Conservation (phyloP, 1,284 basidiomycete genomes). For the Ustilago vetiveriae region DNA sequence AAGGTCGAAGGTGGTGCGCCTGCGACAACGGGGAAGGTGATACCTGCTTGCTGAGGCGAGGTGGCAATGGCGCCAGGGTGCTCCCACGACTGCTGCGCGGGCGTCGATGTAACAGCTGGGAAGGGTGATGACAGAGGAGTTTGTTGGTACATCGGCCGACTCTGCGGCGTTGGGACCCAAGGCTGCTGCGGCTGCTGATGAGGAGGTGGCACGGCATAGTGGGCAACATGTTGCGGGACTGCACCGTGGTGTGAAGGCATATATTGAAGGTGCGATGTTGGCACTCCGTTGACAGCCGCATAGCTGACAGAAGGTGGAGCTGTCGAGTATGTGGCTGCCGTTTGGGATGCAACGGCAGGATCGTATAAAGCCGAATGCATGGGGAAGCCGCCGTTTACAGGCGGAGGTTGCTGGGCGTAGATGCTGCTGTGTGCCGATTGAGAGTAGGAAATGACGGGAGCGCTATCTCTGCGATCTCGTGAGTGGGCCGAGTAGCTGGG, state of each 20-base stretch:
- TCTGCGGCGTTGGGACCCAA: slow-evolving; percentile 13
- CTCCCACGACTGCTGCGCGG: slow-evolving; percentile 17
- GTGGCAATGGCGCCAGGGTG: slow-evolving; percentile 2
- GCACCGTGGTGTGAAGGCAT: slow-evolving; percentile 9
- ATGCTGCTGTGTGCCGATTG: slow-evolving; percentile 7
- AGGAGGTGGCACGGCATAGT: slow-evolving; percentile 8
- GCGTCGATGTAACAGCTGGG: slow-evolving; percentile 1
- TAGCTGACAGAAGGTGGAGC: slow-evolving; percentile 11
- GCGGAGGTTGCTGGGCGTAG: slow-evolving; percentile 15
- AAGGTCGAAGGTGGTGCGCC: not conserved
- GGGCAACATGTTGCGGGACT: not conserved
- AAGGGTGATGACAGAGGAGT: slow-evolving; percentile 1
- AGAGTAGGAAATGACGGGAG: slow-evolving; percentile 17
- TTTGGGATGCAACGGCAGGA: not conserved
- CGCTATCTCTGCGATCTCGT: slow-evolving; percentile 30
- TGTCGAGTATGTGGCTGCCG: slow-evolving; percentile 3
- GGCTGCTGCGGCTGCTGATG: slow-evolving; percentile 25
- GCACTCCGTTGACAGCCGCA: slow-evolving; percentile 8
- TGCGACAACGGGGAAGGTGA: slow-evolving; percentile 14
- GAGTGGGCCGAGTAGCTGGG: slow-evolving; percentile 5
- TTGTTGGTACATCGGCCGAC: slow-evolving; percentile 16
- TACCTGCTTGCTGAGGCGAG: slow-evolving; percentile 8
- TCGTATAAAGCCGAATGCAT: slow-evolving; percentile 11
- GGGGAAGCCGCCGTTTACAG: not conserved
- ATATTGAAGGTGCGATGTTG: slow-evolving; percentile 23